phyloP scores from a whole-genome alignment of 495 filamentous ascomycete genomes.

The Annulohypoxylon nitens region DNA sequence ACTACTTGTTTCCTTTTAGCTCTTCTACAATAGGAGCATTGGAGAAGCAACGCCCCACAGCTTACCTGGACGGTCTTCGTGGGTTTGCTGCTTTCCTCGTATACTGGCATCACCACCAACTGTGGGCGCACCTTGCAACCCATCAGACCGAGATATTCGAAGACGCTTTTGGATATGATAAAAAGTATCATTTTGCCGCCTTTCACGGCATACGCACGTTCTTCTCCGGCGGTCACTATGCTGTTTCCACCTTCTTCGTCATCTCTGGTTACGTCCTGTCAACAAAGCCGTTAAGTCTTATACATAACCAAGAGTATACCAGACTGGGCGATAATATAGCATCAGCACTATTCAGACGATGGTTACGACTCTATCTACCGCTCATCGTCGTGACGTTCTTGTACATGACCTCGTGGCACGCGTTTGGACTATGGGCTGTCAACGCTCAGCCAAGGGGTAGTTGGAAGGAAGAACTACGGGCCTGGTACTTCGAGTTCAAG shows the following conservation, averaged over 20 bases:
- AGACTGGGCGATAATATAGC: slow-evolving; percentile 51
- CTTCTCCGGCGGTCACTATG: slow-evolving; percentile 63
- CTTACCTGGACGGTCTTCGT: slow-evolving; percentile 63
- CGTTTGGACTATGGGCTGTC: slow-evolving; percentile 60
- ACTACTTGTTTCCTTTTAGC: slow-evolving; percentile 17
- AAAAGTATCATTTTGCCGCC: slow-evolving; percentile 57
- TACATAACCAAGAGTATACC: slow-evolving; percentile 60
- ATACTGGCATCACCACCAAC: slow-evolving; percentile 62
- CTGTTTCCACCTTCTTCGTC: slow-evolving; percentile 66
- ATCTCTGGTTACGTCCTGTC: slow-evolving; percentile 67
- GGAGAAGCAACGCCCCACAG: slow-evolving; percentile 54
- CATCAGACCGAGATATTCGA: slow-evolving; percentile 50
- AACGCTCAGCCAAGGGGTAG: slow-evolving; percentile 52
- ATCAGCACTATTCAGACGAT: slow-evolving; percentile 63
- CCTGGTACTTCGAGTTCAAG: slow-evolving; percentile 71
- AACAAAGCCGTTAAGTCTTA: slow-evolving; percentile 61
- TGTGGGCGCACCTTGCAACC: slow-evolving; percentile 53
- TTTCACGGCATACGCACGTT: slow-evolving; percentile 56
- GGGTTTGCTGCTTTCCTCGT: slow-evolving; percentile 64
- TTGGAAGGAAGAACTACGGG: slow-evolving; percentile 62
- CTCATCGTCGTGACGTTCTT: slow-evolving; percentile 62
- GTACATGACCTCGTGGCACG: slow-evolving; percentile 64
- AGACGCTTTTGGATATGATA: slow-evolving; percentile 51
- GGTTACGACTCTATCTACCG: slow-evolving; percentile 61
- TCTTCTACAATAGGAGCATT: neutral